phyloP scores from a whole-genome alignment of 345 rosid genomes.

The Linum trigynum region DNA sequence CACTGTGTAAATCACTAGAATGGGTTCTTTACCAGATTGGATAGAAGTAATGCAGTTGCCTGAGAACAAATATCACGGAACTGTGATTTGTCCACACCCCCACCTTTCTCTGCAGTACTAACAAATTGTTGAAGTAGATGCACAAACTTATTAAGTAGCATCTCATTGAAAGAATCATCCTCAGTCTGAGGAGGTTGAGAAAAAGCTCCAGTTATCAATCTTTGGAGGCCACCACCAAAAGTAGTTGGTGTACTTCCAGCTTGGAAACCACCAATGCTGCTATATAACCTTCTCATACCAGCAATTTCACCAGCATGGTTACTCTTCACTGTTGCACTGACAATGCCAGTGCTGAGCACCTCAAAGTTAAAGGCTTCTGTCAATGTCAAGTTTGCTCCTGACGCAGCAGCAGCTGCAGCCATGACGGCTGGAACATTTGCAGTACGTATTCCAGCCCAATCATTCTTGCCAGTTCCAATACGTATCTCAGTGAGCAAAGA shows the following conservation, averaged over 20 bases:
- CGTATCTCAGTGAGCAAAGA: conserved; percentile 94
- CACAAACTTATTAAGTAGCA: conserved; percentile 73
- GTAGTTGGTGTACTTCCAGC: conserved; percentile 46
- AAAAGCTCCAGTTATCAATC: conserved; percentile 84
- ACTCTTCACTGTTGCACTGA: conserved; percentile 92
- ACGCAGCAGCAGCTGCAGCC: conserved; percentile 99
- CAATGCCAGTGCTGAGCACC: conserved; percentile 90
- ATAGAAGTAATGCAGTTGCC: conserved; percentile 87
- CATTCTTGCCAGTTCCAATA: conserved; percentile 89
- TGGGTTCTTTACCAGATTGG: conserved; percentile 65
- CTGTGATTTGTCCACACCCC: conserved; percentile 73
- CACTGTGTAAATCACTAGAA: not conserved
- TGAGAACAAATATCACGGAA: conserved; percentile 91
- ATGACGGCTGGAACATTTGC: conserved; percentile 97
- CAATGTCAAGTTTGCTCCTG: conserved; percentile 83
- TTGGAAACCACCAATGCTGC: conserved; percentile 92
- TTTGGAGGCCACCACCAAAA: conserved; percentile 62
- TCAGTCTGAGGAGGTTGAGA: conserved; percentile 59
- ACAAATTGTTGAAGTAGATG: conserved; percentile 94
- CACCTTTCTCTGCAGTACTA: conserved; percentile 76
- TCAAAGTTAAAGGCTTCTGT: conserved; percentile 86
- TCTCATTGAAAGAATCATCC: conserved; percentile 83
- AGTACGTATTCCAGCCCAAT: conserved; percentile 78
- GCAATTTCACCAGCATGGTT: conserved; percentile 98
- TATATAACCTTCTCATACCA: conserved; percentile 95